Base-by-base conservation (phyloP, 768 basidiomycete species). In the Gautieria morchelliformis region DNA sequence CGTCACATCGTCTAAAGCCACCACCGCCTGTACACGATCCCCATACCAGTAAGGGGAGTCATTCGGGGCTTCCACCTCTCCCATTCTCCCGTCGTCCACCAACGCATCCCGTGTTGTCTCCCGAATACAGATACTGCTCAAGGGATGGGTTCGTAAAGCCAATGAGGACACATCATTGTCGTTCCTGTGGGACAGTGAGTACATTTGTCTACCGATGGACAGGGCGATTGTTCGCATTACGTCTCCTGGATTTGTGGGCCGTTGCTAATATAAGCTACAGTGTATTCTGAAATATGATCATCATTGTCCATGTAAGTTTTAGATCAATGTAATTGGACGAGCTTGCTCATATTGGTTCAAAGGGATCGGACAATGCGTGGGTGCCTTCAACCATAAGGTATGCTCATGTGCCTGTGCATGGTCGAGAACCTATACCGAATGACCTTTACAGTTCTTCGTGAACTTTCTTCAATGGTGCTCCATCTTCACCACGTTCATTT, bases 281-380 rank as follows among this genome's bases (percentile, higher is more conserved):
- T 93, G 91, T 64, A 75, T 93, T 6, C 67, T 93, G 48, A 85
- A 82, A 67, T 93, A 84, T 62, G 90, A 93, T 65, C 90, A 93
- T 69, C 91, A 93, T 65, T 93, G 90, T 70, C 90, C 90, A 51
- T 93, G 88, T 89, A 67, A 61, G 84, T 73, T 6, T 19, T 52
- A 46, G 27, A 33, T 12, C 5, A 42, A 27, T 51, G 45, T 22
- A 9, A 10, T 57, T 54, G 22, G 33, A 22, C 12, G 10, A 49
- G 42, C 6, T 59, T 53, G n/a, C 41, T 58, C 30, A 49, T n/a
- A 17, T 50, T 56, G 24, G n/a, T 32, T 37, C 7, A 17, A 44
- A 82, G 89, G 93, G 93, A 85, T 97, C 53, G 93, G 93, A 11
- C 89, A 93, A 65, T 97, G 93, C 62, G 90, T 96, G 19, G 93